Conservation (phyloP, 768 basidiomycete genomes). For the Russula sp. region DNA sequence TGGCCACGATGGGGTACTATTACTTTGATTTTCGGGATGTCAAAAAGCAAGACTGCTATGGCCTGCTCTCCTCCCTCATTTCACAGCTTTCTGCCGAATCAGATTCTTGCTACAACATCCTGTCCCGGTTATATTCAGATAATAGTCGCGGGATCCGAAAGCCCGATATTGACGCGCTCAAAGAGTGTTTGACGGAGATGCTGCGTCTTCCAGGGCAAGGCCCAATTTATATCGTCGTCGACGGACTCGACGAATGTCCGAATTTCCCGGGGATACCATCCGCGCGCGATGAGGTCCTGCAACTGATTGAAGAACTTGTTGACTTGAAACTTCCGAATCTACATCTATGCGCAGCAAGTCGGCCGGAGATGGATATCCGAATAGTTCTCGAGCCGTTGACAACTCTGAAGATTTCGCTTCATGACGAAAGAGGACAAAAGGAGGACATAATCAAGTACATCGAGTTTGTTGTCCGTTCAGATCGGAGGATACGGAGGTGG, state of each 20-base stretch:
- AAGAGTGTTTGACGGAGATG: background rate
- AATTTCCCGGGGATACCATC: background rate
- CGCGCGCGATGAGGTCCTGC: background rate
- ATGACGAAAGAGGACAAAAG: background rate
- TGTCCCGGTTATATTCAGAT: constrained; percentile 1
- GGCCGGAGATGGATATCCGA: background rate
- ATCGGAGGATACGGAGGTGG: background rate
- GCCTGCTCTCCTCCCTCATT: constrained; percentile 13
- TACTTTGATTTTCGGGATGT: constrained; percentile 16
- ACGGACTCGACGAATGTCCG: constrained; percentile 3
- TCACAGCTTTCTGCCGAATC: constrained; percentile 7
- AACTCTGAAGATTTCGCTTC: background rate
- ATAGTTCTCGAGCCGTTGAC: background rate
- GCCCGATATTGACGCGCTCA: background rate
- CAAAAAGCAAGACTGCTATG: constrained; percentile 7
- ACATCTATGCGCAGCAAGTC: background rate
- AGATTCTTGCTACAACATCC: background rate
- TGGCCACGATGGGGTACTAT: constrained; percentile 13
- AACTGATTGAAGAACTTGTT: background rate
- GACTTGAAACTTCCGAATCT: background rate
- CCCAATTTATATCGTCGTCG: constrained; percentile 4
- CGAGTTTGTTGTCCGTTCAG: background rate
- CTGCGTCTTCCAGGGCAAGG: background rate
- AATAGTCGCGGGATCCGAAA: background rate
- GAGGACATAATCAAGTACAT: constrained; percentile 2